Percentiles rank a stretch among this genome's conserved stretches.
Evolutionary conservation across 2,329 filamentous ascomycete genomes (phyloP).

Genomic region (Macrophomina phaseolina): DNA sequence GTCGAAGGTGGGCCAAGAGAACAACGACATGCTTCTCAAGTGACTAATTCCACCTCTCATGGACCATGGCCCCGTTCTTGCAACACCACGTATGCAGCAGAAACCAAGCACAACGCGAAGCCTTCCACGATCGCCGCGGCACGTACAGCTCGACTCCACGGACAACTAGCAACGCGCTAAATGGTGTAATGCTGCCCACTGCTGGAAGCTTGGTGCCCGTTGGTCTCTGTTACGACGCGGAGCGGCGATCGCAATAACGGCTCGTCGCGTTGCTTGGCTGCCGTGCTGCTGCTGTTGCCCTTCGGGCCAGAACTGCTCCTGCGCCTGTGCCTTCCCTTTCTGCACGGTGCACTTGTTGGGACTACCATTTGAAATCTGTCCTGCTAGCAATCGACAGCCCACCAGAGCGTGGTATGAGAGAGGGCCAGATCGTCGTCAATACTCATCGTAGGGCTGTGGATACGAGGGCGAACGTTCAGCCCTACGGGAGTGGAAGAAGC

Average conservation of each 20-base stretch:
- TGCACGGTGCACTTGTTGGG: slow-evolving; percentile 9
- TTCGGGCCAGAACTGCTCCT: neutral
- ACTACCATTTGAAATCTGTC: neutral
- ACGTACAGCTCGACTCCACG: neutral
- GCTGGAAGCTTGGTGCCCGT: neutral
- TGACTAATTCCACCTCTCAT: neutral
- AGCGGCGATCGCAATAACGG: slow-evolving; percentile 19
- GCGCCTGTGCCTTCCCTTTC: neutral
- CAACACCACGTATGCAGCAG: slow-evolving; percentile 10
- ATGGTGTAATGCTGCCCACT: neutral
- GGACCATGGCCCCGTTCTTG: neutral
- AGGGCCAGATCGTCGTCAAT: neutral
- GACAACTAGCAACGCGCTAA: neutral
- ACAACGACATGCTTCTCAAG: neutral
- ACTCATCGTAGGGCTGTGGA: neutral
- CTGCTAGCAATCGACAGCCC: slow-evolving; percentile 1
- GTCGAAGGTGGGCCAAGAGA: neutral
- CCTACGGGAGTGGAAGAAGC: neutral
- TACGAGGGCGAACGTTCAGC: slow-evolving; percentile 2
- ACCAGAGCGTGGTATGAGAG: neutral
- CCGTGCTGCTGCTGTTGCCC: neutral
- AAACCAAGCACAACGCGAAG: slow-evolving; percentile 20
- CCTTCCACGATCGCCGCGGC: slow-evolving; percentile 15
- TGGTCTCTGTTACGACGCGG: neutral
- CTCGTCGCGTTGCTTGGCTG: neutral